Evolutionary conservation across 2,329 filamentous ascomycete genomes (phyloP).

Genomic region (Fusarium anguioides): DNA sequence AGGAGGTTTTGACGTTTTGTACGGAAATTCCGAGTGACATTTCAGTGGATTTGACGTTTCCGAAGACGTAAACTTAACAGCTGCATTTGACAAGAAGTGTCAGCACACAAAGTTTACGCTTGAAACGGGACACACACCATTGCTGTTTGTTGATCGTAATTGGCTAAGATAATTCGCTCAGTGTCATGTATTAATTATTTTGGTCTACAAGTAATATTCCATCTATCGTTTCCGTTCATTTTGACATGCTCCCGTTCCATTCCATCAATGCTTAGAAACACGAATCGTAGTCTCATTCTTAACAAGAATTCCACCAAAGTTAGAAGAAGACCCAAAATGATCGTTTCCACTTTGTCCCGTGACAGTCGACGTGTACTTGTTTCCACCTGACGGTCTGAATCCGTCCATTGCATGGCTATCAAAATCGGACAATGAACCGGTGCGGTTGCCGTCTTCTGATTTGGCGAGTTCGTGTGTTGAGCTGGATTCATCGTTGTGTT

Average conservation of each 20-base stretch:
- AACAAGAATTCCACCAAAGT: constrained; percentile 37
- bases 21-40: background rate
- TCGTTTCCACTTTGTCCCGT: constrained; percentile 17
- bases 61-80: background rate
- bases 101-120: background rate
- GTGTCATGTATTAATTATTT: background rate
- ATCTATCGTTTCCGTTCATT: background rate
- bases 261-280: constrained; percentile 8
- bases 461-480: constrained; percentile 41
- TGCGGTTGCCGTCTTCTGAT: constrained; percentile 1
- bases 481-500: constrained; percentile 26
- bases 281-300: constrained; percentile 41
- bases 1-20: background rate
- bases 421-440: constrained; percentile 34
- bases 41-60: background rate
- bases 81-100: background rate
- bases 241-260: background rate
- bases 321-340: background rate
- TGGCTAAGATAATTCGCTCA: background rate
- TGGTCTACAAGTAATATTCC: background rate
- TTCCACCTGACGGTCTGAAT: constrained; percentile 13
- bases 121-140: no score
- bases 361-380: constrained; percentile 23
- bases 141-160: no score
- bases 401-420: constrained; percentile 39